A percentile compares a stretch with the other conserved stretches of the same genome.
Evolutionary conservation across 768 basidiomycete species (phyloP).

Genomic region (Rhizopogon salebrosus): DNA sequence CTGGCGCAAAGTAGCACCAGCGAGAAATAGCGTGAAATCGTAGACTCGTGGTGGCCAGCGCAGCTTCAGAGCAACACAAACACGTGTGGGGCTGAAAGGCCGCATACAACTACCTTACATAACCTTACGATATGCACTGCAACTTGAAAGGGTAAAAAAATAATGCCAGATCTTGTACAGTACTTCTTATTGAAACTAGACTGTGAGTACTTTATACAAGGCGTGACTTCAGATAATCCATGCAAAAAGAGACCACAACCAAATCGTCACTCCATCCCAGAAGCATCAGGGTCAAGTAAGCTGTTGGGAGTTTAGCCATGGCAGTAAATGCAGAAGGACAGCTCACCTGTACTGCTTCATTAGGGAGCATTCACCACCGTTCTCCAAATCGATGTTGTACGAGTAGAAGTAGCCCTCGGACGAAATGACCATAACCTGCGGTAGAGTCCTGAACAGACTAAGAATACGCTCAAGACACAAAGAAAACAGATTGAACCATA

Average conservation of each 20-base stretch:
- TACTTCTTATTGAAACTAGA: not conserved
- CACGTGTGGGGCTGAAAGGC: not conserved
- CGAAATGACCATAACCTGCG: constrained; percentile 96
- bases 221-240: not conserved
- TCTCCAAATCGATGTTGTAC: constrained; percentile 93
- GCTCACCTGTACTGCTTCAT: constrained; percentile 87
- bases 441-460: constrained; percentile 63
- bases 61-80: not conserved
- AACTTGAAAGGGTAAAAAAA: not conserved
- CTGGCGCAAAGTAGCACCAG: not conserved
- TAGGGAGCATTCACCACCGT: constrained; percentile 90
- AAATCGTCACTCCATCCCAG: not conserved
- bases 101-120: too few relatives aligned
- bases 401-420: constrained; percentile 95
- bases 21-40: not conserved
- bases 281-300: constrained; percentile 1
- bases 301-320: not conserved
- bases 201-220: constrained; percentile 1
- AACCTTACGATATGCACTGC: too few relatives aligned
- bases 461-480: not conserved
- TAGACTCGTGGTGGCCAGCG: not conserved
- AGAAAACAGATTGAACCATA: constrained; percentile 23
- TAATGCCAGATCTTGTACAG: not conserved
- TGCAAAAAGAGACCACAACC: not conserved
- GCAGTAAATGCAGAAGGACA: not conserved